Conservation (phyloP, 1,139 yeast genomes). For the Blastobotrys aristatus region DNA sequence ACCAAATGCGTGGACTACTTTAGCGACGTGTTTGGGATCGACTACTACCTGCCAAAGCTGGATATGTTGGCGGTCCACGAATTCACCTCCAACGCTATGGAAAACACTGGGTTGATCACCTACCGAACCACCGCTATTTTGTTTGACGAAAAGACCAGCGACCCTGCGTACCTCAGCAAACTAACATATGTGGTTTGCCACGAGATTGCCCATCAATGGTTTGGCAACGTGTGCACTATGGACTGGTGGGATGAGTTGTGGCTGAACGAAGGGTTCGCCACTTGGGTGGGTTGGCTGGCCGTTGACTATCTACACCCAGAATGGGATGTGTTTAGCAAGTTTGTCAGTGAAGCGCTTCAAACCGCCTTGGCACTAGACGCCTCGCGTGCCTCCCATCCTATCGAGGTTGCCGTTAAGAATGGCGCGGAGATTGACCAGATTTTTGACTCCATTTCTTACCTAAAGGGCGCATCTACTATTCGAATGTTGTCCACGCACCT, state of each 20-base stretch:
- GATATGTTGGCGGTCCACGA: constrained; percentile 81
- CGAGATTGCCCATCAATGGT: constrained; percentile 93
- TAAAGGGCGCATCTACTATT: constrained; percentile 75
- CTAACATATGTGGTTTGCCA: constrained; percentile 87
- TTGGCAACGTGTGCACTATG: constrained; percentile 88
- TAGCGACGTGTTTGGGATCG: constrained; percentile 62
- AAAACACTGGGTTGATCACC: constrained; percentile 84
- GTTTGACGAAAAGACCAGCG: constrained; percentile 60
- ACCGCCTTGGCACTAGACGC: constrained; percentile 67
- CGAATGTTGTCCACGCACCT: constrained; percentile 72
- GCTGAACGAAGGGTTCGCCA: constrained; percentile 90
- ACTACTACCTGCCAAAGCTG: constrained; percentile 76
- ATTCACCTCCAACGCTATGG: constrained; percentile 88
- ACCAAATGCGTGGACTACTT: constrained; percentile 72
- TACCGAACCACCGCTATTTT: constrained; percentile 75
- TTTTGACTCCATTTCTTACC: constrained; percentile 79
- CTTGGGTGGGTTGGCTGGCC: constrained; percentile 84
- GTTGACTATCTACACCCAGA: constrained; percentile 74
- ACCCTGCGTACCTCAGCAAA: constrained; percentile 63
- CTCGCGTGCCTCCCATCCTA: constrained; percentile 77
- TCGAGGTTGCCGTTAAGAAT: constrained; percentile 75
- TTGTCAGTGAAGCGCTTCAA: constrained; percentile 65
- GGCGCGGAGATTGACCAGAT: constrained; percentile 85
- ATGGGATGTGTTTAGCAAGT: constrained; percentile 80
- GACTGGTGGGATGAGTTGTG: constrained; percentile 94